Conservation (phyloP, 352 stramenopile genomes). For the Globisporangium acanthophoron region DNA sequence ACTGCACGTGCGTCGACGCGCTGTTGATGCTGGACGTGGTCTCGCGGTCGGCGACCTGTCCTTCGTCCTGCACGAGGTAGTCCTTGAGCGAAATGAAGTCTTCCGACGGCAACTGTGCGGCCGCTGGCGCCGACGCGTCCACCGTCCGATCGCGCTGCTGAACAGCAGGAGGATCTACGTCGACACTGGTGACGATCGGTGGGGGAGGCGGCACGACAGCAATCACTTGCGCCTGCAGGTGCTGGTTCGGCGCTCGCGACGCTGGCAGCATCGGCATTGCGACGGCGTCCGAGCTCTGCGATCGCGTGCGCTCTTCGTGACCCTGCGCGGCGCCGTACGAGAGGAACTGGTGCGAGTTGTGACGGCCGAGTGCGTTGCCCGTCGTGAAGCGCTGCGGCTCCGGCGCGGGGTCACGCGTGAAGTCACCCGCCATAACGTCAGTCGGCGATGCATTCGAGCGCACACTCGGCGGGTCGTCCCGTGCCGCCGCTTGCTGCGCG, state of each 20-base stretch:
- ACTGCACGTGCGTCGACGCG: conserved; percentile 17
- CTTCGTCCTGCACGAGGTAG: conserved; percentile 34
- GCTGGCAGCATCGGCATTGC: background rate
- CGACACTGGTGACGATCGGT: background rate
- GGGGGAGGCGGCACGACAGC: conserved; percentile 1
- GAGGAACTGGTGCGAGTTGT: conserved; percentile 11
- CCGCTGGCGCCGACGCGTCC: background rate
- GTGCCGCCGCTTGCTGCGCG: background rate
- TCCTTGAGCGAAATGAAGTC: conserved; percentile 55
- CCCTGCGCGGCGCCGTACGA: conserved; percentile 10
- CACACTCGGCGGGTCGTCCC: background rate
- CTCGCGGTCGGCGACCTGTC: conserved; percentile 8
- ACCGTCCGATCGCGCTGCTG: too few relatives aligned
- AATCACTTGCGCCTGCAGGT: conserved; percentile 1
- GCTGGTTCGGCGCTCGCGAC: conserved; percentile 1
- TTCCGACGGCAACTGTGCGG: background rate
- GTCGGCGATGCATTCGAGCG: background rate
- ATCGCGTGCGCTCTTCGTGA: conserved; percentile 7
- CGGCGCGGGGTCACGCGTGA: conserved; percentile 10
- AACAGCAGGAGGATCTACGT: background rate
- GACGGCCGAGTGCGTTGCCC: conserved; percentile 11
- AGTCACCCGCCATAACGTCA: conserved; percentile 6
- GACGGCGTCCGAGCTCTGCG: conserved; percentile 10
- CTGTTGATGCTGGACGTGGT: conserved; percentile 23
- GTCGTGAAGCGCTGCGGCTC: conserved; percentile 10